A percentile compares a stretch with the other conserved stretches of the same genome.
Conservation (phyloP, 495 filamentous ascomycete genomes). For the Penicillium argentinense region DNA sequence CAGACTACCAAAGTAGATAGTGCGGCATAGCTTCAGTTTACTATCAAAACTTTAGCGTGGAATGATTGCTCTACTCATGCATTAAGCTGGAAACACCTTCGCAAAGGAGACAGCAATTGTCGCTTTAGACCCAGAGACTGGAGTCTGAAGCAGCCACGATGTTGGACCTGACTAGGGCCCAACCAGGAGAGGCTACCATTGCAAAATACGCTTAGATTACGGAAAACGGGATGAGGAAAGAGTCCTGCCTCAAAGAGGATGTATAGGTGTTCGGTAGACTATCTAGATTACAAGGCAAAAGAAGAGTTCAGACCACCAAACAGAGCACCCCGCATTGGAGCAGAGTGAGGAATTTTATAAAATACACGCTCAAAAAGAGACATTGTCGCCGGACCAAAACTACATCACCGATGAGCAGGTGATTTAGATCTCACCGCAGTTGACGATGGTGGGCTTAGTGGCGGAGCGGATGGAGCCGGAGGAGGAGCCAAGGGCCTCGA, state of each 20-base stretch:
- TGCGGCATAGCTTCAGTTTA: too few relatives aligned
- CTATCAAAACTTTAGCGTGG: too few relatives aligned
- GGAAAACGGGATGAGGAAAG: neutral
- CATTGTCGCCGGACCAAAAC: constrained; percentile 10
- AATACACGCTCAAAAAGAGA: constrained; percentile 19
- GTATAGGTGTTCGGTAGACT: constrained; percentile 25
- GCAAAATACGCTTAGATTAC: neutral
- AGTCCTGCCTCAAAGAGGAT: constrained; percentile 13
- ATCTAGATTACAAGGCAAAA: constrained; percentile 28
- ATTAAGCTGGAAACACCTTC: too few relatives aligned
- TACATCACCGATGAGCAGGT: constrained; percentile 7
- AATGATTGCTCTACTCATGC: too few relatives aligned
- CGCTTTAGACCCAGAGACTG: too few relatives aligned
- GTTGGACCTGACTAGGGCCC: too few relatives aligned
- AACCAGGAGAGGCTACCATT: neutral
- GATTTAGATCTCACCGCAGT: constrained; percentile 56
- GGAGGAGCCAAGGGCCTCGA: constrained; percentile 69
- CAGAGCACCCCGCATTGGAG: constrained; percentile 8
- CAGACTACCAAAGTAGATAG: too few relatives aligned
- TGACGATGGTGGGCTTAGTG: constrained; percentile 68
- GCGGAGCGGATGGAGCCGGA: constrained; percentile 60
- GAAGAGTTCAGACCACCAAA: constrained; percentile 10
- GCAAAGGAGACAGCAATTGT: too few relatives aligned
- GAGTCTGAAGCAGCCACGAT: too few relatives aligned
- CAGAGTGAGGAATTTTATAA: neutral